Evolutionary conservation across 1,139 yeast genomes (phyloP), one percentile per base, ranked within the genome.

Genomic region (Arxiozyma slooffiae): DNA sequence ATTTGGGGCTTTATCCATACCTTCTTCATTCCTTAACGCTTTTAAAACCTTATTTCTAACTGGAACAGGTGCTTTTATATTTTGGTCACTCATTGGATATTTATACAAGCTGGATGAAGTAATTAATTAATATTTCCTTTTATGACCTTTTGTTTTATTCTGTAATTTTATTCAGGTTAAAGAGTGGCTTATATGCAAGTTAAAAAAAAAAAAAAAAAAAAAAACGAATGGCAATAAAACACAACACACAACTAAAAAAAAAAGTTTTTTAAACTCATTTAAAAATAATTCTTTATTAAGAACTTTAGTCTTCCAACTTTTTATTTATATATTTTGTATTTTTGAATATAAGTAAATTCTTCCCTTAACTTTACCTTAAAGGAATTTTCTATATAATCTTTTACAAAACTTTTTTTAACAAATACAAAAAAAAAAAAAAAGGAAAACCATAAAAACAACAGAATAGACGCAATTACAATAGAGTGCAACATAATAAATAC

Each of bases 31-130:
- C 39, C 54, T 55, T 40, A 59, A 41, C 38, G 59, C 51, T 8
- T 57, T 48, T 20, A 54, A 22, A 16, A 53, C 48, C 47, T 51
- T 55, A 38, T 57, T 55, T 48, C 54, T 60, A 18, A 56, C 37
- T 16, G 67, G 67, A 43, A 59, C 52, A 38, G 67, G 67, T 16
- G 62, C 60, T 44, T 54, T 54, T 14, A 63, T 51, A 18, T 57
- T 52, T 37, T 57, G 51, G 16, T 48, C 55, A 44, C 51, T 48
- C 60, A 59, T 59, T 30, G 1, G 9, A 7, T 26, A 7, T 20
- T 17, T 39, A 7, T 38, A 11, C 14, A 6, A 4, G 14, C 14
- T 14, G 14, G 14, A 30, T 30, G n/a, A 30, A 30, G 14, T 30
- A 14, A 30, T 30, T 3, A 6, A 6, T 16, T 30, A 30, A 30